Conservation (phyloP, 2,329 filamentous ascomycete genomes). For the Exophiala spinifera region DNA sequence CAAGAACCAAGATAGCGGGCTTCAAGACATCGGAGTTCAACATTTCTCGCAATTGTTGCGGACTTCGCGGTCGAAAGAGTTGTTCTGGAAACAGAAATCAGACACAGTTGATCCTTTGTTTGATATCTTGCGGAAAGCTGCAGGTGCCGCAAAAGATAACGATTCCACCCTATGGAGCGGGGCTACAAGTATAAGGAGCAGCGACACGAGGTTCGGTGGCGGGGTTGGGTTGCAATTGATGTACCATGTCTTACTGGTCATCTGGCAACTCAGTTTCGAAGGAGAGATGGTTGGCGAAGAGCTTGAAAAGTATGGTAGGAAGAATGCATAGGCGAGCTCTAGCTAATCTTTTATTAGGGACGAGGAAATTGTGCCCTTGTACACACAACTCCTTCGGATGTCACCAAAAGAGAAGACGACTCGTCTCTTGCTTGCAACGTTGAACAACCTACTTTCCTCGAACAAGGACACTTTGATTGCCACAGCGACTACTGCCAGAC, state of each 20-base stretch:
- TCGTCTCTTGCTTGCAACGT: conserved; percentile 80
- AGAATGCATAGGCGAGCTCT: neutral
- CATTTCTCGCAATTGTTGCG: conserved; percentile 83
- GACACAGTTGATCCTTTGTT: conserved; percentile 81
- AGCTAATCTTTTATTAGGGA: conserved; percentile 57
- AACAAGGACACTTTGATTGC: conserved; percentile 70
- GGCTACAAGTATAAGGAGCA: conserved; percentile 56
- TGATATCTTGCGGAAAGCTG: conserved; percentile 72
- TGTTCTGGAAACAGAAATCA: conserved; percentile 88
- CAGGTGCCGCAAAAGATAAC: conserved; percentile 68
- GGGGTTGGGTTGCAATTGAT: conserved; percentile 88
- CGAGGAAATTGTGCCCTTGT: conserved; percentile 86
- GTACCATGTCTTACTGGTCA: conserved; percentile 86
- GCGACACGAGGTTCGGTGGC: conserved; percentile 62
- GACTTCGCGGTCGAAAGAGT: conserved; percentile 66
- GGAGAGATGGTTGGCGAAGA: conserved; percentile 67
- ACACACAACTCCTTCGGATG: conserved; percentile 84
- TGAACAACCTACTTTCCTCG: conserved; percentile 79
- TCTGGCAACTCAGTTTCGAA: conserved; percentile 98
- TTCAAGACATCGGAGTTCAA: conserved; percentile 94
- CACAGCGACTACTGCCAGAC: conserved; percentile 77
- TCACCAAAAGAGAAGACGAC: conserved; percentile 99
- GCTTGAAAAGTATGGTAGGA: conserved; percentile 70
- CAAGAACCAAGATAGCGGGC: conserved; percentile 79
- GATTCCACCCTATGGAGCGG: conserved; percentile 58